Evolutionary conservation across 768 basidiomycete species (phyloP), one percentile per base, ranked within the genome.

Genomic region (Lactarius hengduanensis): DNA sequence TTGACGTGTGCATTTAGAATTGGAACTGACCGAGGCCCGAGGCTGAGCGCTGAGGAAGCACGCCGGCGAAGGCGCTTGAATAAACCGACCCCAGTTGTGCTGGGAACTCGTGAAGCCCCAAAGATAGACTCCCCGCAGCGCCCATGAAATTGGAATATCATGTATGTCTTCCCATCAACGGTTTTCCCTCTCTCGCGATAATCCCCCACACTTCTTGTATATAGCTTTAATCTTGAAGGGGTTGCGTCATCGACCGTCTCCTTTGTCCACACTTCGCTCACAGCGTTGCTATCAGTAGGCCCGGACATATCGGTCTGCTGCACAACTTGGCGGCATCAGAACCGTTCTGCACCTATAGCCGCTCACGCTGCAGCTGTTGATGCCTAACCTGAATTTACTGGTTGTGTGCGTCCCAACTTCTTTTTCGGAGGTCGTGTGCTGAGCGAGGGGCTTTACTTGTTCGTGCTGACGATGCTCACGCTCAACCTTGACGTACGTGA

Each of bases 401-500:
- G 2, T 7, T 0, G n/a, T 26, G 65, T 66, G 2, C 9, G 20
- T 59, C 30, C 38, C 15, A 26, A 40, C 6, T 18, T 36, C 18
- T 2, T 43, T 30, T n/a, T 15, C 4, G 7, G 13, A 26, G n/a
- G 34, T 45, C 40, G 0, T 34, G 5, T 18, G 26, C 36, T 62
- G 45, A 66, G 36, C 34, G 28, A 47, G 18, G 16, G 54, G 3
- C 7, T 20, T 28, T 8, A 26, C 11, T 47, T 61, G 8, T 7
- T 55, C 30, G 4, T 10, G 9, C 6, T 11, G 38, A 38, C 5
- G 30, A 30, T 30, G 30, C 30, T 30, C 30, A 30, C 30, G 30
- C 38, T 41, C 55, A 59, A 32, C 32, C 50, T 4, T 60, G 53
- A 63, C n/a, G 50, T 41, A 47, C 22, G 40, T n/a, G 30, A 50